Percentiles rank a stretch among this genome's conserved stretches.
Evolutionary conservation across 805 yeast species (phyloP).

Genomic region (Metschnikowia chrysomelidarum): DNA sequence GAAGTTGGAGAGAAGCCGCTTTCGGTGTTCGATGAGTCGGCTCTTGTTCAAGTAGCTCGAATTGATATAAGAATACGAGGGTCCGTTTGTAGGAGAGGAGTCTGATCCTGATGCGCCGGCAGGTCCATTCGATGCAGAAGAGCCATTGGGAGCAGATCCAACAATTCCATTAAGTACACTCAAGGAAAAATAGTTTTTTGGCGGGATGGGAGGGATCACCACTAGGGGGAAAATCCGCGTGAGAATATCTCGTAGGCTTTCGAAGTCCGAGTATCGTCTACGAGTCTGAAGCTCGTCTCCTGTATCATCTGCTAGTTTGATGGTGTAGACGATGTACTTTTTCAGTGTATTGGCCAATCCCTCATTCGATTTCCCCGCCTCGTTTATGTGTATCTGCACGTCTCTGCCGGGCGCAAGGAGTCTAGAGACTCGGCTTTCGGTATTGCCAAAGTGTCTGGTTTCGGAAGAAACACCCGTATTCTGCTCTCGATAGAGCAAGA

Average conservation of each 20-base stretch:
- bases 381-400: constrained; percentile 51
- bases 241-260: constrained; percentile 69
- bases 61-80: constrained; percentile 34
- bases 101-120: constrained; percentile 5
- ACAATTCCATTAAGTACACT: constrained; percentile 35
- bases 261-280: constrained; percentile 91
- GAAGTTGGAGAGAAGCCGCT: constrained; percentile 56
- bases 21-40: constrained; percentile 38
- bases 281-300: constrained; percentile 55
- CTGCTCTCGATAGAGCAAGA: constrained; percentile 27
- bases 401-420: constrained; percentile 30
- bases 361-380: constrained; percentile 85
- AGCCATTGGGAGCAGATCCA: constrained; percentile 11
- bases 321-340: constrained; percentile 77
- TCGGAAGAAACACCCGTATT: constrained; percentile 10
- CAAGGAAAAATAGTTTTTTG: constrained; percentile 40
- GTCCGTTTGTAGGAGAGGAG: constrained; percentile 9
- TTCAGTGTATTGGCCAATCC: constrained; percentile 60
- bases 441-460: no score
- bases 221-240: constrained; percentile 73
- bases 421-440: constrained; percentile 37
- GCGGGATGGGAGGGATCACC: constrained; percentile 91
- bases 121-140: constrained; percentile 6
- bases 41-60: constrained; percentile 39
- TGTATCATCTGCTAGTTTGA: constrained; percentile 41